phyloP scores from a whole-genome alignment of 495 filamentous ascomycete genomes.

The Penicillium mononematosum region DNA sequence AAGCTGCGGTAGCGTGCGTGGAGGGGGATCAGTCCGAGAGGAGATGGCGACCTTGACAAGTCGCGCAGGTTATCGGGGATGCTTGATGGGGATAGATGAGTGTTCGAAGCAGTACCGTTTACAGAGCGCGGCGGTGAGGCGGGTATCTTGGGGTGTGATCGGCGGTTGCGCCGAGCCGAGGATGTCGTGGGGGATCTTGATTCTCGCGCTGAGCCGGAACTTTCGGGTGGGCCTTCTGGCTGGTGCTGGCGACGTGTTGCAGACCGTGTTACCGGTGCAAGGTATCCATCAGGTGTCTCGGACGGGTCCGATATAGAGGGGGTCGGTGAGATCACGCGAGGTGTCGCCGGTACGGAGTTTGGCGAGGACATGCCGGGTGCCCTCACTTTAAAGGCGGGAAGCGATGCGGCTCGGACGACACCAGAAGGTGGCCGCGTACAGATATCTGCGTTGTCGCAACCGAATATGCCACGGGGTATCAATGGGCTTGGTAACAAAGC shows the following conservation, averaged over 20 bases:
- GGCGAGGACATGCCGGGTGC: slow-evolving; percentile 46
- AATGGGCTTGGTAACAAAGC: slow-evolving; percentile 22
- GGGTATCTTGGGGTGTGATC: slow-evolving; percentile 46
- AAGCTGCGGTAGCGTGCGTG: slow-evolving; percentile 59
- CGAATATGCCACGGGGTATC: slow-evolving; percentile 26
- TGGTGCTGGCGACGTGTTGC: slow-evolving; percentile 53
- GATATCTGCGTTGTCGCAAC: slow-evolving; percentile 22
- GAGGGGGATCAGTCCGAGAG: slow-evolving; percentile 92
- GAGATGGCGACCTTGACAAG: slow-evolving; percentile 83
- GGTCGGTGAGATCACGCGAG: slow-evolving; percentile 69
- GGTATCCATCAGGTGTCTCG: slow-evolving; percentile 52
- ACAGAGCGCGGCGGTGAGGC: slow-evolving; percentile 35
- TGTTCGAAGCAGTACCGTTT: slow-evolving; percentile 55
- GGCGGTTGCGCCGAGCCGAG: slow-evolving; percentile 30
- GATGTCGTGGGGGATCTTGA: slow-evolving; percentile 32
- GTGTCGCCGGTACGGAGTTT: slow-evolving; percentile 57
- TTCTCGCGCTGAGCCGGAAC: slow-evolving; percentile 14
- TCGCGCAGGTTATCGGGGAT: slow-evolving; percentile 62
- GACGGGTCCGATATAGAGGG: slow-evolving; percentile 60
- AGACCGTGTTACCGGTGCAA: slow-evolving; percentile 63
- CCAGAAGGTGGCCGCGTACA: slow-evolving; percentile 51
- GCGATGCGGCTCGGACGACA: slow-evolving; percentile 41
- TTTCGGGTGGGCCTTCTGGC: slow-evolving; percentile 43
- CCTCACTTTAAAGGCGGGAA: slow-evolving; percentile 48
- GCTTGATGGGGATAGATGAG: slow-evolving; percentile 66